Base-by-base conservation (phyloP, 306 rosid genomes). In the Dryas alaskensis region DNA sequence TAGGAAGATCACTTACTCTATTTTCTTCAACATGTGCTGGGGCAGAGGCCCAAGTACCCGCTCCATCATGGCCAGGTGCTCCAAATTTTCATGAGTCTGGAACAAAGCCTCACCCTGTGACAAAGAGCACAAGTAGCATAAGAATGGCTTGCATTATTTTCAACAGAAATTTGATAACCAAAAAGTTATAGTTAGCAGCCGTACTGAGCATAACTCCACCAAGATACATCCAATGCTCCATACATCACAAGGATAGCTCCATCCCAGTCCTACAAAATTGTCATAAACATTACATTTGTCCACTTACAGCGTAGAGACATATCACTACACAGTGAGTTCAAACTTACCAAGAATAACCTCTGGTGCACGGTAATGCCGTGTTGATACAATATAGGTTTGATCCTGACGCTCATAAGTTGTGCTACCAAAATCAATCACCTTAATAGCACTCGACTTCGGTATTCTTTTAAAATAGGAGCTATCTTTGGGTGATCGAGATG, bases 51-150 rank as follows among this genome's bases (percentile, higher is more conserved):
- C 99, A 37, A 94, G 88, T 46, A 87, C 97, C 49, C 97, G 85
- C 79, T 94, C 99, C 97, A 94, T 94, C 99, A 94, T 92, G 6
- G 99, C 96, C 6, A 94, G 92, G 82, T 92, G 99, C 82, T 94
- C 97, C 66, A 94, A 82, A 83, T 92, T 94, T 74, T 94, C 99
- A 11, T 94, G 99, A 58, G 99, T 94, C 83, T 94, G 97, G 65
- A 94, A 94, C 80, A 94, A 80, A 3, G 99, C 99, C 83, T 94
- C 99, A 0, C 99, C 99, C 98, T 93, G 71, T 64, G 44, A 10
- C 12, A 61, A 10, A 5, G 10, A 66, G 44, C 39, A 58, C 14
- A 53, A 4, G 6, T 27, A 50, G 37, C 44, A 64, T 19, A 6
- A 54, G 54, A 3, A 42, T 10, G 4, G 11, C 5, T 8, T 8